These are phyloP conservation scores for Xylariomycetidae sp. DNA, from an alignment of 2,329 filamentous ascomycete species.

Conservation along the genomic window DNA sequence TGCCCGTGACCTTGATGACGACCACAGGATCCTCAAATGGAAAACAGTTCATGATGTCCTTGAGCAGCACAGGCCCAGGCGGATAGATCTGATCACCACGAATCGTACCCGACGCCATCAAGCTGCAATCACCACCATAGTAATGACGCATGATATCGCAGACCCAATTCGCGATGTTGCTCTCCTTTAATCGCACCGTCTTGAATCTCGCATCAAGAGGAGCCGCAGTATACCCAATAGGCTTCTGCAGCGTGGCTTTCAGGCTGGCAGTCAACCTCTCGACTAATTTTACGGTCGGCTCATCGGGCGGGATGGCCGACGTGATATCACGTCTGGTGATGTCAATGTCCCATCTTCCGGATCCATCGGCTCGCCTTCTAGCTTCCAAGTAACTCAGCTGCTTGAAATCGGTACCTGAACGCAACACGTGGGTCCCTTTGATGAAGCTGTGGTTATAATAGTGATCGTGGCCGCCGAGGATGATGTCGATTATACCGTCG, in stretches of 20 bases:
- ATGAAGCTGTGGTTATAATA: constrained; percentile 76
- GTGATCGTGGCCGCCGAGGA: constrained; percentile 87
- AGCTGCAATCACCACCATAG: constrained; percentile 72
- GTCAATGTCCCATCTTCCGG: constrained; percentile 67
- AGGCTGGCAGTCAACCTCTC: constrained; percentile 67
- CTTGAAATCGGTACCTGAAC: constrained; percentile 88
- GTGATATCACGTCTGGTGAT: constrained; percentile 73
- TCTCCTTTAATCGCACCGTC: constrained; percentile 72
- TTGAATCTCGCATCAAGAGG: constrained; percentile 84
- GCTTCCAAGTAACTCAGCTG: constrained; percentile 85
- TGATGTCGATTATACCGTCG: constrained; percentile 72
- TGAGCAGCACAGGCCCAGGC: constrained; percentile 70
- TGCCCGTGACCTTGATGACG: constrained; percentile 66
- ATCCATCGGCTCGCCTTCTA: constrained; percentile 42
- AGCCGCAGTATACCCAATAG: constrained; percentile 75
- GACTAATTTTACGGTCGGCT: constrained; percentile 57
- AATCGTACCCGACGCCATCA: constrained; percentile 84
- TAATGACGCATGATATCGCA: constrained; percentile 87
- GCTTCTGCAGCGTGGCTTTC: constrained; percentile 72
- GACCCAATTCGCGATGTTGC: constrained; percentile 85
- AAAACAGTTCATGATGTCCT: constrained; percentile 84
- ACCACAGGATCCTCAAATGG: constrained; percentile 90
- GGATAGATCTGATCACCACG: constrained; percentile 86
- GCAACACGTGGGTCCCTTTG: constrained; percentile 77
- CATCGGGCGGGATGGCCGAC: constrained; percentile 61